phyloP scores from a whole-genome alignment of 176 grass and related monocot species.

The Metroxylon sagu region DNA sequence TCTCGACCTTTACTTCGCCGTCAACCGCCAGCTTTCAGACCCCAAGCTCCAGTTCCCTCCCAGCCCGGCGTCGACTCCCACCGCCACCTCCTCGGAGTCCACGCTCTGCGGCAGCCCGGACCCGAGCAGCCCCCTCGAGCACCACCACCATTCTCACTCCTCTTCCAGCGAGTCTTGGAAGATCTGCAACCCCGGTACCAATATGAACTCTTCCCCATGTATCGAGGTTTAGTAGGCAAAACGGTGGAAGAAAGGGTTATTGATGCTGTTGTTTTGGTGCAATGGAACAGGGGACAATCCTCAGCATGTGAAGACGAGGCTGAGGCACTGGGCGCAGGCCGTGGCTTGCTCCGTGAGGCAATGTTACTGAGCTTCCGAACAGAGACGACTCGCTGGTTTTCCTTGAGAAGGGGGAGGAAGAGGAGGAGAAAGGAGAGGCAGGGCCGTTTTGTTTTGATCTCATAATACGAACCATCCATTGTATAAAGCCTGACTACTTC shows the following conservation, averaged over 20 bases:
- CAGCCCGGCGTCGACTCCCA: neutral
- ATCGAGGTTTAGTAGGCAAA: too few species aligned
- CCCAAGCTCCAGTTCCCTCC: neutral
- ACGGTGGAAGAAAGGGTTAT: too few species aligned
- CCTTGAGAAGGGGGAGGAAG: neutral
- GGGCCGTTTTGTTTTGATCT: too few species aligned
- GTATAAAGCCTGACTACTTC: neutral
- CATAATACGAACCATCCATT: too few species aligned
- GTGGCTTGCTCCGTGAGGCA: slow-evolving; percentile 10
- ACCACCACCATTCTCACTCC: neutral
- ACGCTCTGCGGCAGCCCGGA: neutral
- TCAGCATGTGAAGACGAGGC: slow-evolving; percentile 9
- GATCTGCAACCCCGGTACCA: slow-evolving; percentile 12
- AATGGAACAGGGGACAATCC: slow-evolving; percentile 4
- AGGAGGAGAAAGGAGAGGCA: neutral
- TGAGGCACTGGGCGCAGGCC: slow-evolving; percentile 7
- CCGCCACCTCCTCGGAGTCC: neutral
- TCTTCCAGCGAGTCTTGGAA: slow-evolving; percentile 6
- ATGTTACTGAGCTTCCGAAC: neutral
- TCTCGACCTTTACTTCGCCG: slow-evolving; percentile 25
- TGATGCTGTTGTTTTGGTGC: too few species aligned
- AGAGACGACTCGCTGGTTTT: neutral
- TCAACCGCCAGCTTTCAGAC: slow-evolving; percentile 14
- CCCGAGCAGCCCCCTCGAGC: slow-evolving; percentile 5
- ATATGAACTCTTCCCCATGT: too few species aligned